These are phyloP conservation scores for Phytophthora pini DNA, from an alignment of 352 stramenopile species.

Conservation along the genomic window DNA sequence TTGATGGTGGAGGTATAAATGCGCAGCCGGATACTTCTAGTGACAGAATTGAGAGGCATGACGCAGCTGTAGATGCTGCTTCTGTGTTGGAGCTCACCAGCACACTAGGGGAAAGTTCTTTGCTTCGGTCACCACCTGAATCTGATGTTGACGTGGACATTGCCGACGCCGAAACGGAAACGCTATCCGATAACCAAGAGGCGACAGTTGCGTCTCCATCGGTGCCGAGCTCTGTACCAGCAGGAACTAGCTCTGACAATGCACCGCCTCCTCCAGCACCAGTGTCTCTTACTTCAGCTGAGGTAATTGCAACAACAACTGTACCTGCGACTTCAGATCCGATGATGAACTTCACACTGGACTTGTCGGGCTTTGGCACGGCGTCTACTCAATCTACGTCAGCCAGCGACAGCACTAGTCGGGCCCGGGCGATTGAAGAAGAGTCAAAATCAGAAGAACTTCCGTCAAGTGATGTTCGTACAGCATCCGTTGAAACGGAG, in stretches of 20 bases:
- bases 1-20: conserved; percentile 12
- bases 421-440: conserved; percentile 24
- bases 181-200: conserved; percentile 35
- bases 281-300: conserved; percentile 18
- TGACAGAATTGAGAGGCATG: conserved; percentile 19
- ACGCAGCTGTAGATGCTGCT: conserved; percentile 58
- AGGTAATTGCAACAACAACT: conserved; percentile 15
- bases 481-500: conserved; percentile 26
- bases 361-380: conserved; percentile 65
- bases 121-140: conserved; percentile 76
- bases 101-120: conserved; percentile 80
- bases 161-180: conserved; percentile 46
- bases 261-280: conserved; percentile 42
- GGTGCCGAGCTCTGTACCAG: conserved; percentile 4
- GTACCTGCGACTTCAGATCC: conserved; percentile 33
- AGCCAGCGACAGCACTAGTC: conserved; percentile 12
- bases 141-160: conserved; percentile 59
- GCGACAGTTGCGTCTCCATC: conserved; percentile 1
- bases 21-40: conserved; percentile 5
- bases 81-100: conserved; percentile 87
- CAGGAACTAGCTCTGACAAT: conserved; percentile 14
- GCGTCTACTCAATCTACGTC: conserved; percentile 13
- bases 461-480: conserved; percentile 24
- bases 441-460: conserved; percentile 44
- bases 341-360: conserved; percentile 88